Evolutionary conservation across 345 rosid species (phyloP), one percentile per base, ranked within the genome.

Genomic region (Cardiospermum halicacabum): DNA sequence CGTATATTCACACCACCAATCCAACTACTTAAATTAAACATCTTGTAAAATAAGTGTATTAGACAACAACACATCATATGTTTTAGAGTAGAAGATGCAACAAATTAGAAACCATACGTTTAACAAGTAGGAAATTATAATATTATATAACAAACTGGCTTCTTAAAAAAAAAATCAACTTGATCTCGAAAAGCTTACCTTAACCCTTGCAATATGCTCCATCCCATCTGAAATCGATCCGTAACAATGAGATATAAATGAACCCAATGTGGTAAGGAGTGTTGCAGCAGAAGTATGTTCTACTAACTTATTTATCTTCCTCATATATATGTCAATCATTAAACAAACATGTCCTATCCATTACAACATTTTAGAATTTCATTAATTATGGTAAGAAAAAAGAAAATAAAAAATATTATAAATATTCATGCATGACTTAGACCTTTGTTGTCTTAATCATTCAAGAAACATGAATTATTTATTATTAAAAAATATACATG

Each of bases 171-270:
- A 24, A 27, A 16, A 43, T 28, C 4, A 61, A 40, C 63, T 18
- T 2, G 30, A 37, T 25, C 31, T 39, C 18, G 8, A 60, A 39
- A 43, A 8, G 42, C 87, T 81, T 66, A 93, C 98, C 97, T 90
- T 93, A 67, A 90, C 98, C 97, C 90, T 93, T 13, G 98, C 98
- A 69, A 93, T 83, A 78, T 93, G 98, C 78, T 91, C 96, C 50
- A 86, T 93, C 56, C 94, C 97, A 72, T 93, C 98, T 64, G 90
- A n/a, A 57, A 78, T 69, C 4, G 98, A 93, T 70, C 69, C 79
- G 64, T 88, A 88, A 68, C 96, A 93, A 62, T 86, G 77, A 34
- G 92, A 92, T 15, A 71, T 85, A 73, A 93, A 93, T 58, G 90
- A 88, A 21, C 97, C 97, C 98, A 97, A 90, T 86, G 77, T 83